These are phyloP conservation scores for Penicillium robsamsonii DNA, from an alignment of 495 filamentous ascomycete species.

Conservation along the genomic window DNA sequence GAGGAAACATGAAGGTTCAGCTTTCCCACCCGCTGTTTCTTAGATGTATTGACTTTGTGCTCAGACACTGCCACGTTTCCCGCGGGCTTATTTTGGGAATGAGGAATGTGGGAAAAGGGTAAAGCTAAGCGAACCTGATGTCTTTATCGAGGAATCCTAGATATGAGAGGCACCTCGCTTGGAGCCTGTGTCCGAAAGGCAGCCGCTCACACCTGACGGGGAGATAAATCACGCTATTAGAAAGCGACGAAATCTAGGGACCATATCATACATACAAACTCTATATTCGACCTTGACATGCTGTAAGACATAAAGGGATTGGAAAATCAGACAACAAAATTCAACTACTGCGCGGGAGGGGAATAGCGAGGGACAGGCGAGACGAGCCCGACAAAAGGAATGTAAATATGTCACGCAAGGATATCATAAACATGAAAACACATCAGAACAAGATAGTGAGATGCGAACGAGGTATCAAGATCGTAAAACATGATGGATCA, in stretches of 20 bases:
- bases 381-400: background rate
- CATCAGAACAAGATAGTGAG: conserved; percentile 2
- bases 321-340: background rate
- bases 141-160: conserved; percentile 1
- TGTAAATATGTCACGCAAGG: conserved; percentile 3
- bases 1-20: background rate
- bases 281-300: background rate
- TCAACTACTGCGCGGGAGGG: background rate
- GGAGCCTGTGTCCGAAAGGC: background rate
- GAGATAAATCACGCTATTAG: background rate
- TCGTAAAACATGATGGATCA: conserved; percentile 24
- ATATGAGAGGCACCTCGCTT: background rate
- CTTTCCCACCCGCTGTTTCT: background rate
- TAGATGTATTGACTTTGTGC: conserved; percentile 2
- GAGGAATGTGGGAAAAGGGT: conserved; percentile 15
- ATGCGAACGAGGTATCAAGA: conserved; percentile 24
- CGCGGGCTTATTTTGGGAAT: conserved; percentile 1
- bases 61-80: conserved; percentile 19
- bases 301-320: background rate
- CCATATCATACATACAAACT: background rate
- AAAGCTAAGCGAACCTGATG: background rate
- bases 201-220: background rate
- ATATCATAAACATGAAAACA: conserved; percentile 9
- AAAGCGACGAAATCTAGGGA: background rate
- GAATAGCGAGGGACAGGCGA: background rate